Evolutionary conservation across 768 basidiomycete species (phyloP).

Genomic region (Tylopilus cervinicoccineus): DNA sequence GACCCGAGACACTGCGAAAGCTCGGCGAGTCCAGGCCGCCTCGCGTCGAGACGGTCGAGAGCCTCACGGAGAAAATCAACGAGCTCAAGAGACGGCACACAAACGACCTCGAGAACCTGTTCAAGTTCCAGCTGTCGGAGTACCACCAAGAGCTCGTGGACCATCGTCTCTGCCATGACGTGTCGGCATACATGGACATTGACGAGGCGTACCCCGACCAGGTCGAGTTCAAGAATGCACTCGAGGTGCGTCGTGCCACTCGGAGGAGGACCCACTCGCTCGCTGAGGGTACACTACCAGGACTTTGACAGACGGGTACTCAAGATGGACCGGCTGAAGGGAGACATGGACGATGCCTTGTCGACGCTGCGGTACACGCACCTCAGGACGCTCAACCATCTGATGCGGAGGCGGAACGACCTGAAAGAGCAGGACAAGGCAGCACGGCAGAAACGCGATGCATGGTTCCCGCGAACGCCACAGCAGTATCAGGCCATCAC

Average conservation of each 20-base stretch:
- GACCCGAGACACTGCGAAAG: conserved; percentile 19
- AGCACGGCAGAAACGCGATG: conserved; percentile 26
- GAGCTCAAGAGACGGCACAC: conserved; percentile 29
- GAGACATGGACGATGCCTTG: conserved; percentile 28
- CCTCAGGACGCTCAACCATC: conserved; percentile 20
- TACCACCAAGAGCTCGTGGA: conserved; percentile 34
- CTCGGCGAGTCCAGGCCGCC: conserved; percentile 14
- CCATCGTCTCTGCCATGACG: conserved; percentile 21
- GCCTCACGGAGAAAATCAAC: conserved; percentile 26
- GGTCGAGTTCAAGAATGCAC: conserved; percentile 23
- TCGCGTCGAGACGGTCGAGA: conserved; percentile 23
- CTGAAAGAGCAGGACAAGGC: conserved; percentile 20
- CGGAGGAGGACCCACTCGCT: too few species aligned
- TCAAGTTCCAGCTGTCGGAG: conserved; percentile 26
- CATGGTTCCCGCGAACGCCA: conserved; percentile 30
- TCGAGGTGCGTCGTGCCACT: conserved; percentile 13
- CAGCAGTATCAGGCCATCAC: conserved; percentile 29
- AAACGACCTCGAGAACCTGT: conserved; percentile 30
- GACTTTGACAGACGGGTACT: conserved; percentile 15
- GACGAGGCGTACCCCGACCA: conserved; percentile 23
- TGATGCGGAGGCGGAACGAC: conserved; percentile 8
- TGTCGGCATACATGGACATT: conserved; percentile 27
- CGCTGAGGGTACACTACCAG: conserved; percentile 3
- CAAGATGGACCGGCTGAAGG: conserved; percentile 18
- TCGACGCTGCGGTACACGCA: conserved; percentile 30